phyloP scores from a whole-genome alignment of 2,329 filamentous ascomycete genomes.

The Xylariaceae sp. region DNA sequence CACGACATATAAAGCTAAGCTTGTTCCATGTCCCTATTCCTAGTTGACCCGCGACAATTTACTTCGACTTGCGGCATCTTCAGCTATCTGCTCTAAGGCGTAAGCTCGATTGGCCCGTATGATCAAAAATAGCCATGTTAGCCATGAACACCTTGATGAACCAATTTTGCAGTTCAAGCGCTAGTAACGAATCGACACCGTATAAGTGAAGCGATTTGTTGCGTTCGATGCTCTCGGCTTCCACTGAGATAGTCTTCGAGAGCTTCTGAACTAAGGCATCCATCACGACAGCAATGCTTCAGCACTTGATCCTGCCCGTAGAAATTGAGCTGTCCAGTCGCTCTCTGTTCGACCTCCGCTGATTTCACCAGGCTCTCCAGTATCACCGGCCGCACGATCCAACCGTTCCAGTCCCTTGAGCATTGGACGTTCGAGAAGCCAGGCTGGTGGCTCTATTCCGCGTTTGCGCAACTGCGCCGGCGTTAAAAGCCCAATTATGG shows the following conservation, averaged over 20 bases:
- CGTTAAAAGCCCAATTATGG: background rate
- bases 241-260: background rate
- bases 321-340: background rate
- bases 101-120: background rate
- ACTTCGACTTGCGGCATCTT: no score
- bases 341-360: background rate
- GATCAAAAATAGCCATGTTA: background rate
- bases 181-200: slow-evolving; percentile 1
- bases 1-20: no score
- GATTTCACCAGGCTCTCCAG: background rate
- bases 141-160: background rate
- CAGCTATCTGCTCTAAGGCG: no score
- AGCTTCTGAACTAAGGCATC: background rate
- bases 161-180: background rate
- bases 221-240: background rate
- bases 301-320: background rate
- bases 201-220: background rate
- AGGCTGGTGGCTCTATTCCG: background rate
- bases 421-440: background rate
- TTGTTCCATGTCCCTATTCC: no score
- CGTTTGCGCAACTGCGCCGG: background rate
- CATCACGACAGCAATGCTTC: background rate
- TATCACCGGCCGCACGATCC: background rate
- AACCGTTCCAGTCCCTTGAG: background rate
- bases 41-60: no score